phyloP scores from a whole-genome alignment of 1,139 yeast genomes.

The Candida tetrigidarum region DNA sequence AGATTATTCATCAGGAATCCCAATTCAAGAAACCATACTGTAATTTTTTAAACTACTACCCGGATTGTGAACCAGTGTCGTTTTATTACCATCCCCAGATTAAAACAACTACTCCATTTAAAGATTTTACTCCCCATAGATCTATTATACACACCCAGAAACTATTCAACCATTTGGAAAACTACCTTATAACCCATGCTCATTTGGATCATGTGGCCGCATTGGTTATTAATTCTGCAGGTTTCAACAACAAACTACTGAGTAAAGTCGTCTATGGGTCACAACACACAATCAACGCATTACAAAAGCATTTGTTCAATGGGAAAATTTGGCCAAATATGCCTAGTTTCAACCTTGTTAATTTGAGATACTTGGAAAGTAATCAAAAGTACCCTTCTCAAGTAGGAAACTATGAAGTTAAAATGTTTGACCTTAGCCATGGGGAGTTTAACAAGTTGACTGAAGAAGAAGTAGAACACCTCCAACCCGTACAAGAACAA shows the following conservation, averaged over 20 bases:
- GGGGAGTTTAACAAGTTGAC: conserved; percentile 28
- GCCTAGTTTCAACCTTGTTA: conserved; percentile 39
- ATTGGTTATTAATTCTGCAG: conserved; percentile 72
- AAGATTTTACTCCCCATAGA: conserved; percentile 16
- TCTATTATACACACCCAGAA: conserved; percentile 21
- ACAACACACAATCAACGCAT: conserved; percentile 52
- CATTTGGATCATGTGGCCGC: conserved; percentile 83
- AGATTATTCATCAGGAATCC: conserved; percentile 44
- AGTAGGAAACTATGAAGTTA: conserved; percentile 27
- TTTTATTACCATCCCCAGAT: conserved; percentile 19
- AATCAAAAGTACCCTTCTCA: conserved; percentile 15
- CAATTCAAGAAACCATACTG: conserved; percentile 16
- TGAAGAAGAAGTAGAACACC: neutral
- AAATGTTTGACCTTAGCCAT: conserved; percentile 44
- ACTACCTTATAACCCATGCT: conserved; percentile 75
- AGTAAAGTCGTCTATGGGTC: conserved; percentile 55
- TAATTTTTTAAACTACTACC: conserved; percentile 27
- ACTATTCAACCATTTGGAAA: conserved; percentile 40
- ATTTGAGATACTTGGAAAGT: conserved; percentile 24
- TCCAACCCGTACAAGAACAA: neutral
- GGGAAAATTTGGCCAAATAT: conserved; percentile 82
- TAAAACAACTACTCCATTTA: conserved; percentile 34
- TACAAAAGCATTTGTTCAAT: conserved; percentile 67
- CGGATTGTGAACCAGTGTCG: conserved; percentile 23
- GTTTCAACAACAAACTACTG: conserved; percentile 31